These are phyloP conservation scores for Parastagonospora nodorum DNA, from an alignment of 2,329 filamentous ascomycete species.

Conservation along the genomic window DNA sequence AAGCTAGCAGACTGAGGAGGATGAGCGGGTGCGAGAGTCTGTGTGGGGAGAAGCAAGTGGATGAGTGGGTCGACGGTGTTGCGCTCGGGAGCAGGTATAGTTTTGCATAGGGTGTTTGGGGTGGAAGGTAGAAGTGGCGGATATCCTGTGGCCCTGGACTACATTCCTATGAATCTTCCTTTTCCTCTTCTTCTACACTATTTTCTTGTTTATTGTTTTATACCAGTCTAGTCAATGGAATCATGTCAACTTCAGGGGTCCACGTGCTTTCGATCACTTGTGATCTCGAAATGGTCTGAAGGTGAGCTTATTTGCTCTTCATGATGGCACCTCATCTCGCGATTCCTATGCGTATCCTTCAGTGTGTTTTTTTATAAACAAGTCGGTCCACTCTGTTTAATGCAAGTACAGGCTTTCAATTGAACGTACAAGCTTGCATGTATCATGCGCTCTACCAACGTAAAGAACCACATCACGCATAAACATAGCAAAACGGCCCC, in stretches of 20 bases:
- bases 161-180: background rate
- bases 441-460: too few relatives aligned
- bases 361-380: too few relatives aligned
- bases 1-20: background rate
- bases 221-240: constrained; percentile 1
- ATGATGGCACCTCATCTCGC: too few relatives aligned
- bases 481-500: constrained; percentile 56
- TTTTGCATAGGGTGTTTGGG: background rate
- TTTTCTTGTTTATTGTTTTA: constrained; percentile 1
- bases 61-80: background rate
- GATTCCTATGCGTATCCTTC: too few relatives aligned
- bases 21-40: background rate
- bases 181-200: background rate
- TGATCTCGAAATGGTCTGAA: background rate
- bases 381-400: too few relatives aligned
- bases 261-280: background rate
- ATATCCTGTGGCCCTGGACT: background rate
- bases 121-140: background rate
- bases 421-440: too few relatives aligned
- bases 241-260: background rate
- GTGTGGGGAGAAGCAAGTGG: background rate
- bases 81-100: background rate
- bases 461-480: constrained; percentile 31
- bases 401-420: too few relatives aligned
- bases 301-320: too few relatives aligned